Conservation (phyloP, 768 basidiomycete species). For the Multifurca ochricompacta region DNA sequence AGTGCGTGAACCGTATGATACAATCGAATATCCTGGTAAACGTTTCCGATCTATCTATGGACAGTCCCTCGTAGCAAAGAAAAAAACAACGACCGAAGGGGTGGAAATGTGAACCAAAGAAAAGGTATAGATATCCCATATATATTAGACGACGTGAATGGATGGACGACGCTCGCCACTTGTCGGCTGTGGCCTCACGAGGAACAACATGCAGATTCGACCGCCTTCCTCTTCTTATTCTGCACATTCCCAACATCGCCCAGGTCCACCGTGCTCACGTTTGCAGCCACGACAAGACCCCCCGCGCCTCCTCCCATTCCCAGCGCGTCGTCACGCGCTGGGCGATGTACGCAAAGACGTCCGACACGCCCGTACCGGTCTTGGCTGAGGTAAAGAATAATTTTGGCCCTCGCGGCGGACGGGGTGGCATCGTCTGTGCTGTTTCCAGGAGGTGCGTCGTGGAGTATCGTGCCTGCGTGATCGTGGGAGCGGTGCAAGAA, state of each 20-base stretch:
- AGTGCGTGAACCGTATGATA: neutral
- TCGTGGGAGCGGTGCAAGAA: conserved; percentile 22
- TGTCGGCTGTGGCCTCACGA: conserved; percentile 15
- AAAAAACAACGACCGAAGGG: too few species aligned
- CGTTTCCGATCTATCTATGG: neutral
- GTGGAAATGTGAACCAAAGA: neutral
- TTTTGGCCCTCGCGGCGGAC: conserved; percentile 49
- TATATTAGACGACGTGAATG: neutral
- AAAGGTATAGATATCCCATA: neutral
- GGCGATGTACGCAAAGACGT: conserved; percentile 74
- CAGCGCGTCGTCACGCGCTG: conserved; percentile 50
- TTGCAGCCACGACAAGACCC: conserved; percentile 34
- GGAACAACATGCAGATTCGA: conserved; percentile 1
- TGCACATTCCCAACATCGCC: neutral
- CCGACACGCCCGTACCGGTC: conserved; percentile 61
- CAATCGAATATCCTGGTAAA: too few species aligned
- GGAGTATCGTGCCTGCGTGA: conserved; percentile 23
- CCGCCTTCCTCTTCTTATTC: neutral
- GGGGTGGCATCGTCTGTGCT: conserved; percentile 20
- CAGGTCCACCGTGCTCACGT: conserved; percentile 9
- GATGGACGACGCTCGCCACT: too few species aligned
- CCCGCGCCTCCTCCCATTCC: conserved; percentile 62
- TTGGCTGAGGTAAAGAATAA: conserved; percentile 75
- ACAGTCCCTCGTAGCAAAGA: too few species aligned
- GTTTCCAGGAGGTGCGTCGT: neutral